Evolutionary conservation across 2,329 filamentous ascomycete species (phyloP).

Genomic region (Trichophyton mentagrophytes): DNA sequence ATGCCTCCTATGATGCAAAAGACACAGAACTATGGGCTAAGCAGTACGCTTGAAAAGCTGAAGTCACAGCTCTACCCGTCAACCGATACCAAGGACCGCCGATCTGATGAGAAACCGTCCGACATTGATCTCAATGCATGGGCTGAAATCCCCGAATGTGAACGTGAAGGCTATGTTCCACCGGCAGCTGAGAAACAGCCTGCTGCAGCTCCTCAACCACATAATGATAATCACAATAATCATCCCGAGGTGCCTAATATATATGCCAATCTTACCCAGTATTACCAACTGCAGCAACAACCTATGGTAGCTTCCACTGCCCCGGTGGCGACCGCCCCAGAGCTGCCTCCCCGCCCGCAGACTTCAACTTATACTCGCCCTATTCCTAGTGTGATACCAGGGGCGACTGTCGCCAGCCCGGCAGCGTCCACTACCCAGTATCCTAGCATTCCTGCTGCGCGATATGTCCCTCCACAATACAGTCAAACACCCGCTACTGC

Average conservation of each 20-base stretch:
- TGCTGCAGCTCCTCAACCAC: not conserved
- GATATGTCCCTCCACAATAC: slow-evolving; percentile 19
- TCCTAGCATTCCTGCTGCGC: slow-evolving; percentile 19
- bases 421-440: slow-evolving; percentile 6
- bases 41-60: not conserved
- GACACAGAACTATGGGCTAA: not conserved
- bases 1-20: not conserved
- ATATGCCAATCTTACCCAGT: not conserved
- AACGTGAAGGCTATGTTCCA: slow-evolving; percentile 32
- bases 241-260: not conserved
- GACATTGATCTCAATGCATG: slow-evolving; percentile 18
- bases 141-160: slow-evolving; percentile 29
- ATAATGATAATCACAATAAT: not conserved
- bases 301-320: slow-evolving; percentile 17
- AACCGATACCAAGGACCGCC: not conserved
- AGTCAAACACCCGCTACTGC: slow-evolving; percentile 3
- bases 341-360: slow-evolving; percentile 6
- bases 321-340: not conserved
- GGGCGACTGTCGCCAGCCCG: not conserved
- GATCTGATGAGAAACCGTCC: not conserved
- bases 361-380: slow-evolving; percentile 16
- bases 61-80: slow-evolving; percentile 1
- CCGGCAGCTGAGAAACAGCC: slow-evolving; percentile 14
- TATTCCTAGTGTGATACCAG: slow-evolving; percentile 14
- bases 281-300: slow-evolving; percentile 14